Evolutionary conservation across 495 filamentous ascomycete species (phyloP), one percentile per base, ranked within the genome.

Genomic region (Cercophora sp.): DNA sequence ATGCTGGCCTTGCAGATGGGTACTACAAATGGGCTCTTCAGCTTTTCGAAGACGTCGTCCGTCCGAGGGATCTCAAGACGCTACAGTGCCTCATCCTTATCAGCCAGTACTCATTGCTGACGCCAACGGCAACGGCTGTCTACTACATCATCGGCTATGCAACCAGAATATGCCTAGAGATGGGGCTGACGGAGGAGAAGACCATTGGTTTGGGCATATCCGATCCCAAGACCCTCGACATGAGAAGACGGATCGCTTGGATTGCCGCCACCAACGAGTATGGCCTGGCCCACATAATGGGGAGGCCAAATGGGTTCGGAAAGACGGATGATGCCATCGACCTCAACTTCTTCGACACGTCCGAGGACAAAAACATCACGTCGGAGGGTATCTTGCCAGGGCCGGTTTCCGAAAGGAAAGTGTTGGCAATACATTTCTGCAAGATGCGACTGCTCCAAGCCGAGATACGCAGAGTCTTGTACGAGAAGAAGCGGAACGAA

Each of bases 121-220:
- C 91, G 3, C 91, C 92, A 3, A 96, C 91, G 0, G 75, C 89
- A 40, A 94, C 90, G 19, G 88, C 92, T 16, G 85, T 81, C 15
- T 97, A 95, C 66, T 96, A 94, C 74, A 82, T 97, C 26, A 82
- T 94, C 35, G 92, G 92, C 10, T 79, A 91, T 27, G 90, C 88
- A 13, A 85, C 86, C 15, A 86, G 86, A 62, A 80, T 97, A 22
- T 87, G 86, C 63, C 91, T 96, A 62, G 85, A 95, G 42, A 73
- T 96, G 22, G 89, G 89, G 4, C 76, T 94, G 48, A 80, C 82
- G 13, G 88, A 95, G 59, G 92, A 96, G 70, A 85, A 85, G 56
- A 93, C 89, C 9, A 87, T 96, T 45, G 79, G 67, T 47, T 59
- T 79, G 55, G 77, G 81, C 26, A 71, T 68, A 2, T 64, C 68